These are phyloP conservation scores for Calonectria multiphialidica DNA, from an alignment of 2,329 filamentous ascomycete genomes.

Conservation along the genomic window DNA sequence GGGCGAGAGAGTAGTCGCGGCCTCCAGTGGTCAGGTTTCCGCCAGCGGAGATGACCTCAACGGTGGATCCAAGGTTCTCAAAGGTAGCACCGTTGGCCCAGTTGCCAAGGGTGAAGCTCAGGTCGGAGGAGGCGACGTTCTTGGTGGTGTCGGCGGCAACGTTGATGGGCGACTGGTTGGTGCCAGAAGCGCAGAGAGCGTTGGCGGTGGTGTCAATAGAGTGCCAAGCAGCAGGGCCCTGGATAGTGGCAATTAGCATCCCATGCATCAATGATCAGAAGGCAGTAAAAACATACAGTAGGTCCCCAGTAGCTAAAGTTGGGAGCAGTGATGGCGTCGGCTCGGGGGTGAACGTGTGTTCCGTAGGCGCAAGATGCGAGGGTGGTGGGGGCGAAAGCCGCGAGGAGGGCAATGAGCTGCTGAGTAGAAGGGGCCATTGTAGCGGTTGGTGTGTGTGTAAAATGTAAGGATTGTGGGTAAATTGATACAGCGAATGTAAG, in stretches of 20 bases:
- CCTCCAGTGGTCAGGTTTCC: conserved; percentile 58
- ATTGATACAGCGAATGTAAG: not conserved
- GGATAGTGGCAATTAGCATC: not conserved
- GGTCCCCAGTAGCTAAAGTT: conserved; percentile 53
- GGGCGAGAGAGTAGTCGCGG: conserved; percentile 57
- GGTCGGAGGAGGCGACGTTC: conserved; percentile 43
- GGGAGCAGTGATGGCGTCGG: conserved; percentile 46
- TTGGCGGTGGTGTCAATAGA: conserved; percentile 55
- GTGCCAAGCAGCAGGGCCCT: conserved; percentile 67
- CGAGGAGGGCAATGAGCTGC: conserved; percentile 32
- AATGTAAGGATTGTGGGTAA: not conserved
- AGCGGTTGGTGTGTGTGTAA: not conserved
- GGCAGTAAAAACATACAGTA: conserved; percentile 42
- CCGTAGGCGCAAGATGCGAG: conserved; percentile 55
- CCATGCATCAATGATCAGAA: too few relatives aligned
- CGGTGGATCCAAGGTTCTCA: conserved; percentile 64
- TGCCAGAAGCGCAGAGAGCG: conserved; percentile 60
- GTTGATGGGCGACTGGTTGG: conserved; percentile 68
- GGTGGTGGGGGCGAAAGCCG: conserved; percentile 28
- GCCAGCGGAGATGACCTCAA: conserved; percentile 61
- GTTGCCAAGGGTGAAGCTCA: conserved; percentile 52
- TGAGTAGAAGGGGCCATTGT: not conserved
- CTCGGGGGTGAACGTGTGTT: conserved; percentile 50
- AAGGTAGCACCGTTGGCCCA: conserved; percentile 54
- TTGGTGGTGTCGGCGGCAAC: conserved; percentile 50